Percentiles rank a stretch among this genome's conserved stretches.
Conservation (phyloP, 2,329 filamentous ascomycete species). For the Aspergillus novofumigatus region DNA sequence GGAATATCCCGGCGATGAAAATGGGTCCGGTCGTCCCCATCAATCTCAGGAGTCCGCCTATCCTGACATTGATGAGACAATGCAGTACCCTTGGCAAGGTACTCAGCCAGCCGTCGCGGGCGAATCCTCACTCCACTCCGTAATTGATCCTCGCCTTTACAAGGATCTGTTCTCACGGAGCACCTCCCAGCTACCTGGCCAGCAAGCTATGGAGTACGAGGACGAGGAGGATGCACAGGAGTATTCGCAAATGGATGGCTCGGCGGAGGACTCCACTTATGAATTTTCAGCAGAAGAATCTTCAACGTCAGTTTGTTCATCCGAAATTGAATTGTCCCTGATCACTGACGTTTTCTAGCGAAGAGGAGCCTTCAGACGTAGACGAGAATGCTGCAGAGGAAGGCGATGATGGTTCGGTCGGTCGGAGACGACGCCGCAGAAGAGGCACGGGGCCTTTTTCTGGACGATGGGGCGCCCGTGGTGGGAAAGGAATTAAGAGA, state of each 20-base stretch:
- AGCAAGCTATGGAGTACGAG: conserved; percentile 6
- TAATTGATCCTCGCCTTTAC: conserved; percentile 34
- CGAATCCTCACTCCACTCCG: conserved; percentile 18
- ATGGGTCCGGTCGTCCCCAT: conserved; percentile 7
- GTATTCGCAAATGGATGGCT: conserved; percentile 9
- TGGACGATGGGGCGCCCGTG: conserved; percentile 36
- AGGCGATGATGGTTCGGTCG: conserved; percentile 20
- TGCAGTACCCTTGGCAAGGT: conserved; percentile 32
- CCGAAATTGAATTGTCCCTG: not conserved
- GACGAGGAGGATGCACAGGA: conserved; percentile 8
- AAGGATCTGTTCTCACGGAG: conserved; percentile 17
- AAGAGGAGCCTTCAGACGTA: conserved; percentile 21
- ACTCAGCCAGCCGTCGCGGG: conserved; percentile 10
- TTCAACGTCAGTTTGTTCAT: conserved; percentile 19
- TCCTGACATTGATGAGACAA: conserved; percentile 30
- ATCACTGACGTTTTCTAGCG: conserved; percentile 16
- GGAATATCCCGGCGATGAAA: conserved; percentile 16
- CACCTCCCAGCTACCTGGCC: conserved; percentile 9
- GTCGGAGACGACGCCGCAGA: conserved; percentile 26
- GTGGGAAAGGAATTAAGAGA: conserved; percentile 43
- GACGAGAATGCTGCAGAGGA: conserved; percentile 13
- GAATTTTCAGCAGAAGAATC: conserved; percentile 21
- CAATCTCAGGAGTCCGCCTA: conserved; percentile 23
- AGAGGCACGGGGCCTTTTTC: conserved; percentile 31
- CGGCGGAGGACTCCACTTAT: conserved; percentile 24